Evolutionary conservation across 495 filamentous ascomycete genomes (phyloP).

Genomic region (Podospora bellae-mahoneyi): DNA sequence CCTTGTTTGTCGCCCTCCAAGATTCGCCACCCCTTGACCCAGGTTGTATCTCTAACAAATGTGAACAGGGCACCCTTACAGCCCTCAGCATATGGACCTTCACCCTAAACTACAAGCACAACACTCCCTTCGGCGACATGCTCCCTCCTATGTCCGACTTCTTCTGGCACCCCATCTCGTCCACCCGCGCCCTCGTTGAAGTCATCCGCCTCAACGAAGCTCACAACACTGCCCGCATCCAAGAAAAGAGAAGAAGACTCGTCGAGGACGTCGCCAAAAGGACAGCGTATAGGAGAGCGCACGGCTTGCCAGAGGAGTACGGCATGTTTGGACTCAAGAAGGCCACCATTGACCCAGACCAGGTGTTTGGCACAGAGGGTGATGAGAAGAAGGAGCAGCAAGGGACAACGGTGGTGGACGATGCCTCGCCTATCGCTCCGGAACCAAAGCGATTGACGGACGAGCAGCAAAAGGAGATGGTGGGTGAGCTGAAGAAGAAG

Average conservation of each 20-base stretch:
- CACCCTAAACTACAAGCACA: constrained; percentile 63
- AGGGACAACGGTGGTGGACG: constrained; percentile 2
- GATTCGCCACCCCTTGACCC: neutral
- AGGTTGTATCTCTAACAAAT: neutral
- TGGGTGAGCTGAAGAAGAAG: constrained; percentile 36
- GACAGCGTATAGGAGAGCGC: constrained; percentile 71
- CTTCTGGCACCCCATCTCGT: constrained; percentile 60
- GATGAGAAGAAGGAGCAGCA: neutral
- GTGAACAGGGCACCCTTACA: constrained; percentile 59
- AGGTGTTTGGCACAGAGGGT: constrained; percentile 5
- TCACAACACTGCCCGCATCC: constrained; percentile 57
- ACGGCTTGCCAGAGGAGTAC: constrained; percentile 65
- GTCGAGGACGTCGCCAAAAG: constrained; percentile 80
- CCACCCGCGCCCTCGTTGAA: constrained; percentile 53
- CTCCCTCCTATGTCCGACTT: constrained; percentile 61
- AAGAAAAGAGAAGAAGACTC: constrained; percentile 61
- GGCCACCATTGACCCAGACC: constrained; percentile 17
- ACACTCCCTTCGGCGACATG: constrained; percentile 68
- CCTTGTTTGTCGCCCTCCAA: constrained; percentile 52
- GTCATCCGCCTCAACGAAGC: constrained; percentile 68
- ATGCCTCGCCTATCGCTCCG: constrained; percentile 1
- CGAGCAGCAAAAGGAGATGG: constrained; percentile 17
- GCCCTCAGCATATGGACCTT: constrained; percentile 65
- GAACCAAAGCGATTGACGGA: constrained; percentile 12
- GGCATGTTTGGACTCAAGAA: constrained; percentile 30